Percentiles rank a stretch among this genome's conserved stretches.
Conservation (phyloP, 2,329 filamentous ascomycete species). For the Calycina marina region DNA sequence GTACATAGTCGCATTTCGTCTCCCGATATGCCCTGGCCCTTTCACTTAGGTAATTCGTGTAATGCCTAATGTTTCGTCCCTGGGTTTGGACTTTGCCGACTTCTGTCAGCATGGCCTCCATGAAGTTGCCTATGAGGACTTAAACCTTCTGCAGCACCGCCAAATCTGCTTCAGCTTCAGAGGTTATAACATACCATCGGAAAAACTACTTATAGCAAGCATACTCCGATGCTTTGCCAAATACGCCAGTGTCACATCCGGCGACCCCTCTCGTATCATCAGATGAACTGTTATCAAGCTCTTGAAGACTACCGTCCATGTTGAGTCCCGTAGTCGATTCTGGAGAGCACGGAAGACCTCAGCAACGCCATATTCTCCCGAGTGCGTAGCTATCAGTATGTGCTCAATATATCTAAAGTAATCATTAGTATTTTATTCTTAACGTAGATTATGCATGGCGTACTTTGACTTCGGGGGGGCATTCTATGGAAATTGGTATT, state of each 20-base stretch:
- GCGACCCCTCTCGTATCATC: constrained; percentile 92
- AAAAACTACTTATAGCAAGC: constrained; percentile 79
- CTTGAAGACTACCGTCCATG: constrained; percentile 99
- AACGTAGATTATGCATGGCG: no score
- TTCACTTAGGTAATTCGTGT: constrained; percentile 73
- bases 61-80: constrained; percentile 85
- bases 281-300: constrained; percentile 87
- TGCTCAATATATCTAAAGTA: constrained; percentile 69
- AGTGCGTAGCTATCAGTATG: constrained; percentile 87
- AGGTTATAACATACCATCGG: constrained; percentile 63
- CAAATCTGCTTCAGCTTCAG: background rate
- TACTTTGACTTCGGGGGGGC: constrained; percentile 98
- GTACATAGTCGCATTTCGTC: constrained; percentile 81
- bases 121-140: constrained; percentile 10
- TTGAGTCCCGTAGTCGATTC: constrained; percentile 79
- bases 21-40: constrained; percentile 70
- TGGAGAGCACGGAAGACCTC: constrained; percentile 92
- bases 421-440: no score
- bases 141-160: constrained; percentile 6
- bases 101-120: constrained; percentile 24
- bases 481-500: constrained; percentile 41
- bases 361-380: constrained; percentile 84
- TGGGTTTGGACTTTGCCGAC: constrained; percentile 66
- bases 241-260: constrained; percentile 75
- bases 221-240: constrained; percentile 70